Evolutionary conservation across 2,329 filamentous ascomycete species (phyloP).

Genomic region (Cladosporium sp.): DNA sequence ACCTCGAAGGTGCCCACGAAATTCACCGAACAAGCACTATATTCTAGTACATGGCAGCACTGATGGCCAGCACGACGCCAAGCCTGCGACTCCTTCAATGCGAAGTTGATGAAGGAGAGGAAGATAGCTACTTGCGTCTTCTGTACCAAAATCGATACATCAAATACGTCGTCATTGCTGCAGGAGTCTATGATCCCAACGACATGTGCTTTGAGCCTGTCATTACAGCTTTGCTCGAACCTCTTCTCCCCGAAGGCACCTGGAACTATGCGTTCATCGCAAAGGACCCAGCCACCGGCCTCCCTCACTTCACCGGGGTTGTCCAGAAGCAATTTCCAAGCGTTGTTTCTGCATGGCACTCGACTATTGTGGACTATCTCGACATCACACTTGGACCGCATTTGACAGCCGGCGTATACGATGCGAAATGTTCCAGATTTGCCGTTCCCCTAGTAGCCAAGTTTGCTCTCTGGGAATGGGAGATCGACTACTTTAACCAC

Average conservation of each 20-base stretch:
- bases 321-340: background rate
- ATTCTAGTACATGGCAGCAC: background rate
- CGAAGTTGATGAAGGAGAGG: constrained; percentile 16
- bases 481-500: constrained; percentile 34
- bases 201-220: constrained; percentile 27
- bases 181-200: constrained; percentile 30
- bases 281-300: constrained; percentile 22
- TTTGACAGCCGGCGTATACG: constrained; percentile 19
- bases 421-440: constrained; percentile 13
- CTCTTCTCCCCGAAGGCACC: constrained; percentile 36
- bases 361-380: constrained; percentile 32
- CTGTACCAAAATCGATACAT: constrained; percentile 35
- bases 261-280: constrained; percentile 40
- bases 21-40: background rate
- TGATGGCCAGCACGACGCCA: background rate
- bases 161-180: constrained; percentile 41
- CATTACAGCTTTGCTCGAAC: constrained; percentile 31
- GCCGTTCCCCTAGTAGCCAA: constrained; percentile 30
- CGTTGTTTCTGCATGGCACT: constrained; percentile 31
- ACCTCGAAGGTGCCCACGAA: background rate
- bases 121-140: constrained; percentile 36
- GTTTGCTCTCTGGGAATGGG: constrained; percentile 37
- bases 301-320: constrained; percentile 16
- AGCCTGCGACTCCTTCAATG: constrained; percentile 11
- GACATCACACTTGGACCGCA: constrained; percentile 24